These are phyloP conservation scores for Didymella pinodella DNA, from an alignment of 2,329 filamentous ascomycete species.

Conservation along the genomic window DNA sequence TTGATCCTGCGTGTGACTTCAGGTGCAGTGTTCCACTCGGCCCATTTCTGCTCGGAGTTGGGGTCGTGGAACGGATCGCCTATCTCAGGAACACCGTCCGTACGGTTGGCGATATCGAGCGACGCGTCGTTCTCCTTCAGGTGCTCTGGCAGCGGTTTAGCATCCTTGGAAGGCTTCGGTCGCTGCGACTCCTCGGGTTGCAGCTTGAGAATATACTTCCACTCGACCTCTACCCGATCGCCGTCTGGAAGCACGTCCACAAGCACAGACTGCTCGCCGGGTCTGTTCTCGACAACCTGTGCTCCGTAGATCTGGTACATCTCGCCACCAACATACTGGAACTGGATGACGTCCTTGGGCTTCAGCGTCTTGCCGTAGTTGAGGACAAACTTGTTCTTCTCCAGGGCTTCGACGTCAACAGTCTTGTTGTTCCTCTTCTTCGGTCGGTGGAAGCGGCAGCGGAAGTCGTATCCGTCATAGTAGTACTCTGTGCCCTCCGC, in stretches of 20 bases:
- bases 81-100: conserved; percentile 59
- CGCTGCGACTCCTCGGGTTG: conserved; percentile 74
- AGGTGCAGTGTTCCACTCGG: conserved; percentile 72
- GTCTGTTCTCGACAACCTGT: conserved; percentile 82
- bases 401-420: conserved; percentile 71
- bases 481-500: conserved; percentile 93
- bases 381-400: conserved; percentile 72
- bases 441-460: conserved; percentile 90
- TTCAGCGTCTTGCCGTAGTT: conserved; percentile 73
- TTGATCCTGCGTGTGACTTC: conserved; percentile 61
- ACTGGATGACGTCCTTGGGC: conserved; percentile 80
- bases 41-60: conserved; percentile 58
- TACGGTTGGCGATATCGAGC: conserved; percentile 56
- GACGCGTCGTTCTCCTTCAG: conserved; percentile 58
- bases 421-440: conserved; percentile 88
- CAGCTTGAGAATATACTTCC: conserved; percentile 81
- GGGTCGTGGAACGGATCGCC: conserved; percentile 58
- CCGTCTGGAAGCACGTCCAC: conserved; percentile 85
- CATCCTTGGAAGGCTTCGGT: conserved; percentile 76
- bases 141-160: conserved; percentile 71
- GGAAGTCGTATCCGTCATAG: conserved; percentile 89
- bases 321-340: conserved; percentile 77
- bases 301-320: conserved; percentile 94
- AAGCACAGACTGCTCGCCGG: conserved; percentile 76
- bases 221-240: conserved; percentile 80